These are phyloP conservation scores for Psilocybe cyanescens DNA, from an alignment of 768 basidiomycete genomes.

Conservation along the genomic window DNA sequence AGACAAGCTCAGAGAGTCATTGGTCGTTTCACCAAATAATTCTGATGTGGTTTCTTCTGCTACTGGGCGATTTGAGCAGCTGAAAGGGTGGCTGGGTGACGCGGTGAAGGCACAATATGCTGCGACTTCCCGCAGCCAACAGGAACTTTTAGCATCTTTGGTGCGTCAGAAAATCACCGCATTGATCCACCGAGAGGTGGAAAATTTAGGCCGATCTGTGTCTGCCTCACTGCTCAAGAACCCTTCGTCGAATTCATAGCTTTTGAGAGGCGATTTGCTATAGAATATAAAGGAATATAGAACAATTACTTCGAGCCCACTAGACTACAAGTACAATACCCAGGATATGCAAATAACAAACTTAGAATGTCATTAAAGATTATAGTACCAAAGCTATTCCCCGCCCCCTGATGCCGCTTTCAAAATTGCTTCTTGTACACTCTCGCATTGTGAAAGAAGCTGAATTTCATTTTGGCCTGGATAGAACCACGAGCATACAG, in stretches of 20 bases:
- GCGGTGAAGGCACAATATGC: neutral
- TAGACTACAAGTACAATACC: neutral
- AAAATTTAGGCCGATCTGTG: slow-evolving; percentile 54
- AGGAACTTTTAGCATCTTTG: slow-evolving; percentile 8
- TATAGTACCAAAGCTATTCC: neutral
- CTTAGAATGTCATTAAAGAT: neutral
- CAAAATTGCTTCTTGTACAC: slow-evolving; percentile 39
- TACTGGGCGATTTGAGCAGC: slow-evolving; percentile 16
- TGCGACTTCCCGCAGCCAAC: neutral
- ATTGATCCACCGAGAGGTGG: slow-evolving; percentile 54
- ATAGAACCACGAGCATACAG: slow-evolving; percentile 71
- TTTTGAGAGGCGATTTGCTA: neutral
- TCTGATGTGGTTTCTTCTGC: slow-evolving; percentile 8
- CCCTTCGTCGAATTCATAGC: neutral
- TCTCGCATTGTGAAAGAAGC: slow-evolving; percentile 44
- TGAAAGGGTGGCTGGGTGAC: slow-evolving; percentile 27
- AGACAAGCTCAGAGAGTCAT: slow-evolving; percentile 27
- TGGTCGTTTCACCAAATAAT: slow-evolving; percentile 12
- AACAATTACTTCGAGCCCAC: neutral
- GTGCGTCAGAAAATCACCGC: slow-evolving; percentile 60
- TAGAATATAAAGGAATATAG: neutral
- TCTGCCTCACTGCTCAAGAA: slow-evolving; percentile 35
- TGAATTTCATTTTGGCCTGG: slow-evolving; percentile 54
- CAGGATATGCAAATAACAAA: neutral
- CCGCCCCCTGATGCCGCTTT: neutral